These are phyloP conservation scores for Cyberlindnera suaveolens DNA, from an alignment of 805 yeast genomes.

Conservation along the genomic window DNA sequence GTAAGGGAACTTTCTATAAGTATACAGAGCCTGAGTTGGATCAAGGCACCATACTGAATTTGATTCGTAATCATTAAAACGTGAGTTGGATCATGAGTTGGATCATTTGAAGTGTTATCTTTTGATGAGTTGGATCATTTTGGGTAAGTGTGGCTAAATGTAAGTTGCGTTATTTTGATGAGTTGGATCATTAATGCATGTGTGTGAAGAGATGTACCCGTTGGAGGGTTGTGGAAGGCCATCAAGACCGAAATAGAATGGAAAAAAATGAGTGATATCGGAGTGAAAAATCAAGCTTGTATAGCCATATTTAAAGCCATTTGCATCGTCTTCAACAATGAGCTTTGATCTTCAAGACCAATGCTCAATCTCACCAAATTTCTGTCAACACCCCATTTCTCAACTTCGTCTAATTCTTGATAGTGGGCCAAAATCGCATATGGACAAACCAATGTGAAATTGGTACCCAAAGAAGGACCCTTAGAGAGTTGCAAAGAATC, in stretches of 20 bases:
- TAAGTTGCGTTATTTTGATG: neutral
- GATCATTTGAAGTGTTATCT: conserved; percentile 1
- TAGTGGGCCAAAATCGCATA: conserved; percentile 84
- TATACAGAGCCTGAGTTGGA: too few species aligned
- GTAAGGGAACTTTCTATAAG: too few species aligned
- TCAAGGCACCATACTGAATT: too few species aligned
- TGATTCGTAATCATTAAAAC: neutral
- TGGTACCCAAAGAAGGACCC: conserved; percentile 90
- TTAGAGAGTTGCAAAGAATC: conserved; percentile 64
- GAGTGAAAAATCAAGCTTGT: conserved; percentile 4
- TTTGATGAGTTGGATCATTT: conserved; percentile 1
- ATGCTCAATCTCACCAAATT: conserved; percentile 75
- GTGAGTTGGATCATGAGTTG: conserved; percentile 1
- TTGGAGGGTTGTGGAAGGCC: neutral
- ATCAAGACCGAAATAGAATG: too few species aligned
- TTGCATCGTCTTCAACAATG: conserved; percentile 30
- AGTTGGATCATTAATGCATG: neutral
- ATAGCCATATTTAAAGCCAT: conserved; percentile 19
- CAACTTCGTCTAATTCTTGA: conserved; percentile 72
- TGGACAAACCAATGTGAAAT: conserved; percentile 85
- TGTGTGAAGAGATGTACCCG: neutral
- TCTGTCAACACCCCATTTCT: conserved; percentile 76
- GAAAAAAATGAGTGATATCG: neutral
- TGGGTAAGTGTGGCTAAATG: neutral
- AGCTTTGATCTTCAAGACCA: conserved; percentile 71